Base-by-base conservation (phyloP, 495 filamentous ascomycete species). In the Jackrogersella multiformis region DNA sequence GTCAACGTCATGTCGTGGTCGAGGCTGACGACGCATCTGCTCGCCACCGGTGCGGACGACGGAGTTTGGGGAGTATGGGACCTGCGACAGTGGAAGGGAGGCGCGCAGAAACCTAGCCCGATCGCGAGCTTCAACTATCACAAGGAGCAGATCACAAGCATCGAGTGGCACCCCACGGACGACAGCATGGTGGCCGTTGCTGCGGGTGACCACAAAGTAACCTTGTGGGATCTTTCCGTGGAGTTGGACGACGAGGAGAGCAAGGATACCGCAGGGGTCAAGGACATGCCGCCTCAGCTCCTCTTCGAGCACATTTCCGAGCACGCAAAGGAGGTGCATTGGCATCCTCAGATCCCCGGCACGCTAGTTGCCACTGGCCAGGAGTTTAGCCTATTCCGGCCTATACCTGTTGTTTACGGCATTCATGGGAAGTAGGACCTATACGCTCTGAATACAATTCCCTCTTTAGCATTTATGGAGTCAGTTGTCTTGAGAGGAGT, bases 1-100 rank as follows among this genome's bases (percentile, higher is more conserved):
- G 92, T 97, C 61, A 99, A 99, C 71, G 95, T 99, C 28, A 90
- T 97, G 79, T 93, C 89, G 59, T 99, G 95, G 95, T 94, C 91
- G 23, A 85, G 86, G 36, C 87, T 92, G 73, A 96, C 92, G 1
- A 86, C 88, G 16, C 91, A 97, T 74, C 86, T 99, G 5, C 87
- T 99, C 9, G 93, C 95, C 0, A 94, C 94, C 2, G 95, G 95
- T 21, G 92, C 92, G 26, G 95, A 99, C 70, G 93, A 97, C 73
- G 95, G 95, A 5, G 88, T 89, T 28, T 98, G 94, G 93, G 92
- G 87, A 0, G 93, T 97, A 10, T 99, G 95, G 95, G 95, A 99
- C 77, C 78, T 99, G 68, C 86, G 95, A 59, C 90, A 94, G 69
- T 98, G 95, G 90, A 97, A 96, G 78, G 73, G 74, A 21, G 73